Percentiles rank a stretch among this genome's conserved stretches.
Evolutionary conservation across 257 asterid genomes (phyloP).

Genomic region (Nicotiana benthamiana): DNA sequence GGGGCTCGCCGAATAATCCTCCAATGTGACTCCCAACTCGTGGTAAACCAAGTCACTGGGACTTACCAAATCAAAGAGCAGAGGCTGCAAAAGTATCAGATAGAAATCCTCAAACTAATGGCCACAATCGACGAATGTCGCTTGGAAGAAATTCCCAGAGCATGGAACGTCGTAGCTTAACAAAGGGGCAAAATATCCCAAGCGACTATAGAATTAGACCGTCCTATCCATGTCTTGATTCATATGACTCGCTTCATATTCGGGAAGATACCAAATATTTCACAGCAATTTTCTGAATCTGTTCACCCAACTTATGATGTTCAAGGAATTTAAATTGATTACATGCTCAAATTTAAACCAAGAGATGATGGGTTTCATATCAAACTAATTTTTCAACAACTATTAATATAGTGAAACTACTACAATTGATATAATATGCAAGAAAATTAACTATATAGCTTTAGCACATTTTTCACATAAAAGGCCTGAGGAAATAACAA

Average conservation of each 20-base stretch:
- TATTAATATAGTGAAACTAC: too few species aligned
- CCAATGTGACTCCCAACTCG: too few species aligned
- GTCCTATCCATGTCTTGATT: background rate
- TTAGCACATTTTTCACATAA: background rate
- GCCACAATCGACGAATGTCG: too few species aligned
- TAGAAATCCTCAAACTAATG: too few species aligned
- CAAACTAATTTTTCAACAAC: background rate
- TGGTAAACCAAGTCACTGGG: too few species aligned
- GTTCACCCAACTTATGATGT: background rate
- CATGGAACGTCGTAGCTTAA: too few species aligned
- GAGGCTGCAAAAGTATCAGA: too few species aligned
- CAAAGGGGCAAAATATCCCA: slow-evolving; percentile 1
- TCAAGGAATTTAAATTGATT: background rate
- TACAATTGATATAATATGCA: background rate
- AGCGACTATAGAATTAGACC: background rate
- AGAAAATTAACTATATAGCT: background rate
- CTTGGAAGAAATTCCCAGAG: too few species aligned
- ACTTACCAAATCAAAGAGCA: too few species aligned
- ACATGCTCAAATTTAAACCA: background rate
- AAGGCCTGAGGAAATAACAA: background rate
- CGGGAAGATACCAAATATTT: background rate
- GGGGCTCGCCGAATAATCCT: too few species aligned
- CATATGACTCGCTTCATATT: background rate
- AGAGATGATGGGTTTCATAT: background rate
- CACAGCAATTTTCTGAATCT: background rate